These are phyloP conservation scores for Ceratocystis smalleyi DNA, from an alignment of 2,329 filamentous ascomycete species.

Conservation along the genomic window DNA sequence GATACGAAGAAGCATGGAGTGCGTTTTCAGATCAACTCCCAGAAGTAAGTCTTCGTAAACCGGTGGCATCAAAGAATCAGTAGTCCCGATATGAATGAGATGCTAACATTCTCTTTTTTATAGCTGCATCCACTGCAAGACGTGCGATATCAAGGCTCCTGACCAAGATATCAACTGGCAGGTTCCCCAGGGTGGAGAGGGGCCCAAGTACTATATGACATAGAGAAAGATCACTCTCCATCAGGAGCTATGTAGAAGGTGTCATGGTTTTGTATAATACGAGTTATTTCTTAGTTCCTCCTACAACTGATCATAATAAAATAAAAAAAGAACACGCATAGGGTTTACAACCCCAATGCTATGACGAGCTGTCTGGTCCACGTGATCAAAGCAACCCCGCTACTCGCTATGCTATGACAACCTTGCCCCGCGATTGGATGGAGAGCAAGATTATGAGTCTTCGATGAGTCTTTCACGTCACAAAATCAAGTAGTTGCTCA, in stretches of 20 bases:
- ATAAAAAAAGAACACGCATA: background rate
- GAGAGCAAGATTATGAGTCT: background rate
- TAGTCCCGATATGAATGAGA: background rate
- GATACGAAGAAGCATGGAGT: constrained; percentile 72
- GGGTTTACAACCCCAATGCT: background rate
- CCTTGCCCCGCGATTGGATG: background rate
- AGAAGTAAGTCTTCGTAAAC: constrained; percentile 56
- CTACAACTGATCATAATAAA: too few species aligned
- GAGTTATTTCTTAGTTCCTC: too few species aligned
- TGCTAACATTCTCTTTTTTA: constrained; percentile 12
- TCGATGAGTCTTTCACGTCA: constrained; percentile 1
- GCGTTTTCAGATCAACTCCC: constrained; percentile 90
- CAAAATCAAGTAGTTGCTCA: background rate
- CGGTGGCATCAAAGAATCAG: too few species aligned
- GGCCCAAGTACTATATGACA: constrained; percentile 58
- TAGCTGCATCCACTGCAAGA: constrained; percentile 98
- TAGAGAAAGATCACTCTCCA: constrained; percentile 20
- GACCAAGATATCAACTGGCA: constrained; percentile 96
- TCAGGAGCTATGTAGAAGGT: background rate
- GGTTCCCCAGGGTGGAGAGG: constrained; percentile 80
- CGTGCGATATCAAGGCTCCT: constrained; percentile 96
- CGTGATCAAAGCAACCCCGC: background rate
- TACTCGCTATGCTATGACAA: background rate
- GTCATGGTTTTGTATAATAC: too few species aligned
- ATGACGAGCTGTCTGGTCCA: background rate